Conservation (phyloP, 352 stramenopile genomes). For the Pelagophyceae sp. region DNA sequence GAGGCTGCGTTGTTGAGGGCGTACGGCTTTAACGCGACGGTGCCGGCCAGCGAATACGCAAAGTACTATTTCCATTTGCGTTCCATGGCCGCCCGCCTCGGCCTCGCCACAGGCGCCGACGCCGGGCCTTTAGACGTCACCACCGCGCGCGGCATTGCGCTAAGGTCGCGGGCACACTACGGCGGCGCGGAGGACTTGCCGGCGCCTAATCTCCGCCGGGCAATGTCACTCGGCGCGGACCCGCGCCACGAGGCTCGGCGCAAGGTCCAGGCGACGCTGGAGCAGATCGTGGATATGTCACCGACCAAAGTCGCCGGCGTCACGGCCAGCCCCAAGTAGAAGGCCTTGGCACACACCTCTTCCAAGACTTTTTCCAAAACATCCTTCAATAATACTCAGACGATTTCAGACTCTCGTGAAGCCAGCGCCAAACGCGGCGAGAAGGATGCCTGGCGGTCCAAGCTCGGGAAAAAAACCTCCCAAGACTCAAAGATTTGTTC, state of each 20-base stretch:
- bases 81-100: slow-evolving; percentile 80
- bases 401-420: too few relatives aligned
- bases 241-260: background rate
- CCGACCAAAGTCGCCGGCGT: background rate
- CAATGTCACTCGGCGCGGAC: background rate
- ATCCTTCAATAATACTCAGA: too few relatives aligned
- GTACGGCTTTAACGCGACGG: slow-evolving; percentile 64
- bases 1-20: slow-evolving; percentile 76
- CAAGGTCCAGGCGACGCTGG: background rate
- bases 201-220: background rate
- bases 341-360: too few relatives aligned
- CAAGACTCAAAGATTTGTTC: too few relatives aligned
- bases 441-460: too few relatives aligned
- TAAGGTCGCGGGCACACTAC: background rate
- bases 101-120: slow-evolving; percentile 41
- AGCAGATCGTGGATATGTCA: slow-evolving; percentile 11
- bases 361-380: too few relatives aligned
- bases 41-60: slow-evolving; percentile 68
- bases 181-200: background rate
- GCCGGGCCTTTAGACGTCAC: background rate
- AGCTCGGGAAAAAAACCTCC: too few relatives aligned
- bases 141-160: background rate
- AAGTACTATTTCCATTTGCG: slow-evolving; percentile 92
- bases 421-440: too few relatives aligned
- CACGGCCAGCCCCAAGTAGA: too few relatives aligned